Evolutionary conservation across 331 rosid genomes (phyloP).

Genomic region (Ulmus americana): DNA sequence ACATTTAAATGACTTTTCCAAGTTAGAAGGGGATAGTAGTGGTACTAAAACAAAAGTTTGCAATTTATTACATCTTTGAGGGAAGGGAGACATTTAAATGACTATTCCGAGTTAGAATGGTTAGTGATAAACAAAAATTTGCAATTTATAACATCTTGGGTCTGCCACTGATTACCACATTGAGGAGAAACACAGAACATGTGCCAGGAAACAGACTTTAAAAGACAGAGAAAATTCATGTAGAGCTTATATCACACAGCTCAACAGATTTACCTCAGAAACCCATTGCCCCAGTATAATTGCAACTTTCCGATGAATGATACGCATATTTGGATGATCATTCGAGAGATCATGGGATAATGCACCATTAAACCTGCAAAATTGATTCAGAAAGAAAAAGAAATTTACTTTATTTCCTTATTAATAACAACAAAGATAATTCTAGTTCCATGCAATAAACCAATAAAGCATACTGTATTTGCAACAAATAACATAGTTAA

Average conservation of each 20-base stretch:
- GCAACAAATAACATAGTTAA: not conserved
- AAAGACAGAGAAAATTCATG: conserved; percentile 19
- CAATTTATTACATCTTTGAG: not conserved
- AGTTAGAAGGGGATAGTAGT: not conserved
- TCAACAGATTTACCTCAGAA: conserved; percentile 64
- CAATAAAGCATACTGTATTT: not conserved
- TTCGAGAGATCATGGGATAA: conserved; percentile 78
- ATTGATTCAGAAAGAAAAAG: conserved; percentile 22
- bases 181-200: not conserved
- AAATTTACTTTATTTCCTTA: not conserved
- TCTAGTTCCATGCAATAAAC: not conserved
- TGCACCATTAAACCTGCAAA: conserved; percentile 89
- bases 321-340: conserved; percentile 77
- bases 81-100: not conserved
- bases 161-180: not conserved
- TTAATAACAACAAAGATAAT: not conserved
- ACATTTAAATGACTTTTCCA: not conserved
- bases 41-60: not conserved
- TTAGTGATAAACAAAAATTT: not conserved
- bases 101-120: not conserved
- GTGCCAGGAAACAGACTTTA: not conserved
- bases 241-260: conserved; percentile 11
- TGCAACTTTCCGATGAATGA: conserved; percentile 89
- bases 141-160: not conserved
- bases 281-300: conserved; percentile 95